A percentile compares a stretch with the other conserved stretches of the same genome.
These are phyloP conservation scores for Wickerhamiella cacticola DNA, from an alignment of 805 yeast species.

Conservation along the genomic window DNA sequence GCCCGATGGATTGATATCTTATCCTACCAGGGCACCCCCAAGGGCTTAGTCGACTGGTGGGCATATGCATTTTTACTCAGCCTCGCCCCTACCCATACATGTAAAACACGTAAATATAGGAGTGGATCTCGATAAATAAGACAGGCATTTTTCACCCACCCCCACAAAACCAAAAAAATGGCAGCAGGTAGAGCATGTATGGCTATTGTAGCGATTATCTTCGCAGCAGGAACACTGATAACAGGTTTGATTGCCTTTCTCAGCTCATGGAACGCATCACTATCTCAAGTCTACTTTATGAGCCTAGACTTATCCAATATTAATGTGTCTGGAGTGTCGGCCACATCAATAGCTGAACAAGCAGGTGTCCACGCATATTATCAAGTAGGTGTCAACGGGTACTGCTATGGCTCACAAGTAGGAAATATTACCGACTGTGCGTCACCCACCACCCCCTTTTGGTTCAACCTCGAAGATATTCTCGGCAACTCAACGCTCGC, in stretches of 20 bases:
- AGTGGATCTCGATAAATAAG: not conserved
- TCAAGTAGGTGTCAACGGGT: conserved; percentile 54
- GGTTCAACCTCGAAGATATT: conserved; percentile 41
- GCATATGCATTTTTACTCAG: conserved; percentile 1
- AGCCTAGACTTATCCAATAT: conserved; percentile 36
- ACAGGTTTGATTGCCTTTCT: conserved; percentile 40
- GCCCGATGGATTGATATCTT: no score
- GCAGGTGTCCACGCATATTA: conserved; percentile 38
- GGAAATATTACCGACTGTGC: conserved; percentile 40
- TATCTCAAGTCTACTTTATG: conserved; percentile 40
- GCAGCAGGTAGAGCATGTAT: not conserved
- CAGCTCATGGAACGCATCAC: conserved; percentile 36
- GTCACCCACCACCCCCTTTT: conserved; percentile 42
- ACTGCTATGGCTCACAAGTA: conserved; percentile 39
- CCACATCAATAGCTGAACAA: conserved; percentile 12
- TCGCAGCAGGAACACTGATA: conserved; percentile 30
- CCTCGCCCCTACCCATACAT: not conserved
- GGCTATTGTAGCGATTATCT: not conserved
- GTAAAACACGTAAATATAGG: not conserved
- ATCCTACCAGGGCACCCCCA: no score
- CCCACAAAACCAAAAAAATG: not conserved
- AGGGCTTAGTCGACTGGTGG: not conserved
- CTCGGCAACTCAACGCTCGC: conserved; percentile 19
- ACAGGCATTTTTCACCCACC: not conserved
- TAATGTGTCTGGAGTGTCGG: conserved; percentile 17